Base-by-base conservation (phyloP, 805 yeast genomes). In the Zygotorulaspora danielsina region DNA sequence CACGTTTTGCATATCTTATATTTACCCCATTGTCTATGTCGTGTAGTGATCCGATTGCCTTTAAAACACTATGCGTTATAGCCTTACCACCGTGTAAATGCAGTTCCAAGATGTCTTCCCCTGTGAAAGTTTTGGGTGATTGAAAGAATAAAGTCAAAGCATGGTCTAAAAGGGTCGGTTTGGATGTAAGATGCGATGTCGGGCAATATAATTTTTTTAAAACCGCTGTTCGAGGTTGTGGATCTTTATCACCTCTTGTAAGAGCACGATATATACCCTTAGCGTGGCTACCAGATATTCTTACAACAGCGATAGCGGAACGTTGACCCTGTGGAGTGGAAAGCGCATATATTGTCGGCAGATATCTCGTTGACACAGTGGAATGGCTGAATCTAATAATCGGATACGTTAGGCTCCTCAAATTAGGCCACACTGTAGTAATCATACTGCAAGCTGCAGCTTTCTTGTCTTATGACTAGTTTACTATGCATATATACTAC, bases 11-110 rank as follows among this genome's bases (percentile, higher is more conserved):
- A 57, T 82, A 79, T 38, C 97, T 59, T 10, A 90, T 76, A 3
- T 69, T 69, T 3, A 42, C 48, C 9, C 54, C 48, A 1, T 52
- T 42, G 0, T 60, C 54, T 0, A 73, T 70, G 4, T 71, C 61
- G 51, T 83, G 84, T 4, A 82, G 49, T 0, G 51, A 38, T 27
- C 69, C 66, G 4, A 93, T 78, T 0, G 94, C 79, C 4, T 65
- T 65, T 34, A 89, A 53, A 0, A 89, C 84, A 0, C 87, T 73
- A 34, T 71, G 68, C 2, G 85, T 75, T 1, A 90, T 86, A 0
- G 97, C 96, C 9, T 73, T 78, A 3, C 97, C 97, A 3, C 98
- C 98, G 61, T 93, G 98, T 2, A 85, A 62, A 55, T 93, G 97
- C n/a, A 93, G 59, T 54, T 93, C 98, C 7, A 89, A 66, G 18